These are phyloP conservation scores for Saprolegnia diclina DNA, from an alignment of 352 stramenopile genomes.

Conservation along the genomic window DNA sequence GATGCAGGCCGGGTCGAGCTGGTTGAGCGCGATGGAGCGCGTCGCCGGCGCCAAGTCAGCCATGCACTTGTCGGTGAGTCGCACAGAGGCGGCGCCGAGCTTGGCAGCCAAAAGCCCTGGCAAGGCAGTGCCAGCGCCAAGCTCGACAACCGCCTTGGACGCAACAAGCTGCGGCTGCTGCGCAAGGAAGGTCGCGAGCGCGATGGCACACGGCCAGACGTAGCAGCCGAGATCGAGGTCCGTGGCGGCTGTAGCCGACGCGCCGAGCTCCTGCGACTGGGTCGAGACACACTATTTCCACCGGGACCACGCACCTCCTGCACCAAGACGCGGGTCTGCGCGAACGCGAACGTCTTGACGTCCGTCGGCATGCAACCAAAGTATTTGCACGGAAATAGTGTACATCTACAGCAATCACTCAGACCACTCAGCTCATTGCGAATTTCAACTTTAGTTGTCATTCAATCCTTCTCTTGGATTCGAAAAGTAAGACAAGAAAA, in stretches of 20 bases:
- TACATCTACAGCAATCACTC: too few species aligned
- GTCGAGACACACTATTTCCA: background rate
- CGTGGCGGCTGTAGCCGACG: background rate
- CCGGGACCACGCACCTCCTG: background rate
- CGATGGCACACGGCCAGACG: conserved; percentile 20
- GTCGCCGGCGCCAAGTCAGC: background rate
- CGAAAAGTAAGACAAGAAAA: too few species aligned
- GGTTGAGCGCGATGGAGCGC: background rate
- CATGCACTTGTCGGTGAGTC: conserved; percentile 16
- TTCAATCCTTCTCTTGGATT: too few species aligned
- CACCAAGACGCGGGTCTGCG: background rate
- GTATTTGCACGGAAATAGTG: background rate
- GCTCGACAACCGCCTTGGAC: conserved; percentile 3
- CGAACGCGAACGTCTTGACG: conserved; percentile 5
- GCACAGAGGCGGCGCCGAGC: conserved; percentile 10
- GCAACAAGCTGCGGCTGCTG: background rate
- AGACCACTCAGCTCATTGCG: too few species aligned
- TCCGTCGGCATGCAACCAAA: background rate
- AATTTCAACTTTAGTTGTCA: too few species aligned
- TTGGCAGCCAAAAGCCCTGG: conserved; percentile 17
- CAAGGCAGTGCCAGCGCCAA: conserved; percentile 19
- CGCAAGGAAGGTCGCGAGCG: conserved; percentile 2
- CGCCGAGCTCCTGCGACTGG: conserved; percentile 3
- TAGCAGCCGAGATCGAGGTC: conserved; percentile 18
- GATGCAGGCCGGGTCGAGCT: background rate